Conservation (phyloP, 495 filamentous ascomycete genomes). For the Apodospora peruviana region DNA sequence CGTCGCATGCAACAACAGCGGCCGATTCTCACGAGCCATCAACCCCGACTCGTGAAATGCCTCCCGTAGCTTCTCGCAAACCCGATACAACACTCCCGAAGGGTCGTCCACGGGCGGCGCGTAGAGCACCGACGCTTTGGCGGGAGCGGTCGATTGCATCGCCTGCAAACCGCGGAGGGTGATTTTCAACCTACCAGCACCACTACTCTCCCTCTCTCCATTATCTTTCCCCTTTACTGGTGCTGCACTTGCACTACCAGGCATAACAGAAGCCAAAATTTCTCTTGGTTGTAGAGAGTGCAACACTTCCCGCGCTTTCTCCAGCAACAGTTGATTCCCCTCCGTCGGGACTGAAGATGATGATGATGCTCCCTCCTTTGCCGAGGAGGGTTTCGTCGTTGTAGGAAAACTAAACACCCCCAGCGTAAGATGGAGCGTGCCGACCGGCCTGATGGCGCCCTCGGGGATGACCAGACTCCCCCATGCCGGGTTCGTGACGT, state of each 20-base stretch:
- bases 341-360: neutral
- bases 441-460: conserved; percentile 68
- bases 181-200: conserved; percentile 17
- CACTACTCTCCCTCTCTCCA: neutral
- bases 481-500: conserved; percentile 37
- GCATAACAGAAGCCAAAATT: conserved; percentile 34
- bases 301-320: conserved; percentile 54
- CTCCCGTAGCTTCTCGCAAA: conserved; percentile 57
- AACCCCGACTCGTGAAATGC: conserved; percentile 59
- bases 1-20: conserved; percentile 78
- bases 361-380: neutral
- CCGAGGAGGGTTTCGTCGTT: neutral
- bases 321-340: conserved; percentile 25
- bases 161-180: conserved; percentile 42
- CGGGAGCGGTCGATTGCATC: conserved; percentile 35
- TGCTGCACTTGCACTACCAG: neutral
- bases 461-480: conserved; percentile 36
- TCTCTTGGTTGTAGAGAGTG: conserved; percentile 44
- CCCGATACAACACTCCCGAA: conserved; percentile 49
- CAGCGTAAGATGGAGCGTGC: conserved; percentile 78
- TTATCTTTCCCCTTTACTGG: conserved; percentile 1
- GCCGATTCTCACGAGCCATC: conserved; percentile 53
- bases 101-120: conserved; percentile 54
- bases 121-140: conserved; percentile 38
- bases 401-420: conserved; percentile 74